These are phyloP conservation scores for Peronospora belbahrii DNA, from an alignment of 352 stramenopile species.

Conservation along the genomic window DNA sequence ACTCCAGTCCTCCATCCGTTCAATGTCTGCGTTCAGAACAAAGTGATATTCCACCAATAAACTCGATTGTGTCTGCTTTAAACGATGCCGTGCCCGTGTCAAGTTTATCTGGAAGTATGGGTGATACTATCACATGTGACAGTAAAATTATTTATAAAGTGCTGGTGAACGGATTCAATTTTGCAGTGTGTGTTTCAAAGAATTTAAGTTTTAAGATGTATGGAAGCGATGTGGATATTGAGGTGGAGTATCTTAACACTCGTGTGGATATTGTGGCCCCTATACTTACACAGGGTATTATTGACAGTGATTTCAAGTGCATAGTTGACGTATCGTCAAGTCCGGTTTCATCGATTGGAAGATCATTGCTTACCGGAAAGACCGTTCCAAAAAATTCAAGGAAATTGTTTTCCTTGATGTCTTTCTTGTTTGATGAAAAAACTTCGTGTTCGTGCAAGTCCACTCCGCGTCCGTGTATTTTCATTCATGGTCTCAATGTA, in stretches of 20 bases:
- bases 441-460: slow-evolving; percentile 4
- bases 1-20: slow-evolving; percentile 1
- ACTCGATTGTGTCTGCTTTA: slow-evolving; percentile 19
- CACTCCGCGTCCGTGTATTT: slow-evolving; percentile 25
- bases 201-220: slow-evolving; percentile 16
- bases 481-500: slow-evolving; percentile 36
- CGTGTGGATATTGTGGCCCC: slow-evolving; percentile 16
- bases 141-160: too few species aligned
- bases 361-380: slow-evolving; percentile 16
- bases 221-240: slow-evolving; percentile 27
- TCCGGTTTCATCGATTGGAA: slow-evolving; percentile 10
- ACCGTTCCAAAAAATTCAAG: slow-evolving; percentile 2
- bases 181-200: slow-evolving; percentile 24
- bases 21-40: slow-evolving; percentile 15
- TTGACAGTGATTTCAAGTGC: too few species aligned
- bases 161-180: slow-evolving; percentile 13
- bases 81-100: slow-evolving; percentile 12
- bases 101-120: too few species aligned
- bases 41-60: slow-evolving; percentile 23
- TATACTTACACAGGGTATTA: too few species aligned
- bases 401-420: slow-evolving; percentile 5
- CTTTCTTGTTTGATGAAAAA: neutral
- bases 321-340: too few species aligned
- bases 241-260: slow-evolving; percentile 17
- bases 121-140: too few species aligned